phyloP scores from a whole-genome alignment of 2,329 filamentous ascomycete genomes.

The Alternaria hordeiaustralica region DNA sequence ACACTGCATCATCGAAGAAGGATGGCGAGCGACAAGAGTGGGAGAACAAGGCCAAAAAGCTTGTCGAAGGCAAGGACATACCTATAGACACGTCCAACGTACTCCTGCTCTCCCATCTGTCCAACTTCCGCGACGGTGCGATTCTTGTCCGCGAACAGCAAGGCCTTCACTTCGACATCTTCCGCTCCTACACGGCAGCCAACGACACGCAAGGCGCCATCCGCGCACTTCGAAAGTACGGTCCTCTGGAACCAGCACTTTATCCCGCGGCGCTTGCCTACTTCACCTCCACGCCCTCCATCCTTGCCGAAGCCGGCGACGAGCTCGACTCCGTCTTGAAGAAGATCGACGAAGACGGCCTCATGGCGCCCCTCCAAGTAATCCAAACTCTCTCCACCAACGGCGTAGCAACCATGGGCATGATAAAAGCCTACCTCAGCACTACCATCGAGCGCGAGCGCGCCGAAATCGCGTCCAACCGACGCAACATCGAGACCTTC shows the following conservation, averaged over 20 bases:
- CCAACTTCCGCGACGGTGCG: slow-evolving; percentile 87
- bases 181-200: slow-evolving; percentile 91
- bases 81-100: slow-evolving; percentile 96
- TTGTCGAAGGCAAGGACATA: slow-evolving; percentile 79
- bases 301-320: slow-evolving; percentile 84
- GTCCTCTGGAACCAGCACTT: slow-evolving; percentile 85
- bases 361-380: slow-evolving; percentile 96
- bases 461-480: slow-evolving; percentile 83
- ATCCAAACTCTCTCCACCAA: slow-evolving; percentile 86
- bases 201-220: slow-evolving; percentile 92
- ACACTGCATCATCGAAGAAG: slow-evolving; percentile 80
- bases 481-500: slow-evolving; percentile 81
- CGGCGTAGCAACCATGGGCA: slow-evolving; percentile 92
- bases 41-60: slow-evolving; percentile 87
- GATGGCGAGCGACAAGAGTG: slow-evolving; percentile 76
- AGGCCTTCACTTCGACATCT: slow-evolving; percentile 91
- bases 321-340: slow-evolving; percentile 81
- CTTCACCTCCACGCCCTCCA: slow-evolving; percentile 81
- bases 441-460: slow-evolving; percentile 88
- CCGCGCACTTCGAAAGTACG: slow-evolving; percentile 88
- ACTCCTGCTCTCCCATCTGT: slow-evolving; percentile 87
- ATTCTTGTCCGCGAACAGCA: slow-evolving; percentile 93
- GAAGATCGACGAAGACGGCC: slow-evolving; percentile 85
- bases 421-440: slow-evolving; percentile 91
- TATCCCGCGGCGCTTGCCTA: slow-evolving; percentile 93